phyloP scores from a whole-genome alignment of 225 moss, liverwort and hornwort genomes.

The Neckera pumila region DNA sequence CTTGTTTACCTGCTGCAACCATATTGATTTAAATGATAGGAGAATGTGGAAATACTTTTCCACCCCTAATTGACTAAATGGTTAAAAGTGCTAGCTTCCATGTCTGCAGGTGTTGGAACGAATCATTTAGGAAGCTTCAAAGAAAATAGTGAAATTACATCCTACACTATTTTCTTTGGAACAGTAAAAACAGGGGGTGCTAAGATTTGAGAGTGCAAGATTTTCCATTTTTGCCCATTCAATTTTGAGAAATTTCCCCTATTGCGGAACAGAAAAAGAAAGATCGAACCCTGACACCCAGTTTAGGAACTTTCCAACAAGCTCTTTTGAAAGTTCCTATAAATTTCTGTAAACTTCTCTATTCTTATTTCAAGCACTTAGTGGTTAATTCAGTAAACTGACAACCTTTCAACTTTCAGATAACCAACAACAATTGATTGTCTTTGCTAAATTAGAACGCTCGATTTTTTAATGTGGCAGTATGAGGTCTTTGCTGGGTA shows the following conservation, averaged over 20 bases:
- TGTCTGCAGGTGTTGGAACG: background rate
- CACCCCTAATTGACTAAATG: background rate
- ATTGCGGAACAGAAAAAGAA: background rate
- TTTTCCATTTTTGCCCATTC: background rate
- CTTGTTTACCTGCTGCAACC: background rate
- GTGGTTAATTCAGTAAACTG: background rate
- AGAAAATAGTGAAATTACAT: background rate
- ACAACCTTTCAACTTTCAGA: background rate
- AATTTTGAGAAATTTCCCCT: background rate
- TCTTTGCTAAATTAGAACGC: background rate
- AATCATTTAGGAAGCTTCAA: background rate
- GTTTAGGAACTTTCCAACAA: background rate
- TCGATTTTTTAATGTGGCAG: conserved; percentile 13
- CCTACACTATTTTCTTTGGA: background rate
- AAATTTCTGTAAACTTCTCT: background rate
- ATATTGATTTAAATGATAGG: background rate
- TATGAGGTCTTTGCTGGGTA: conserved; percentile 58
- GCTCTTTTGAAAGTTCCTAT: background rate
- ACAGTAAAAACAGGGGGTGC: background rate
- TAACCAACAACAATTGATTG: background rate
- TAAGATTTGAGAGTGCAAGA: background rate
- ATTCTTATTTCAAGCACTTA: background rate
- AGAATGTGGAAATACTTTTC: background rate
- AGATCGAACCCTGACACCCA: background rate
- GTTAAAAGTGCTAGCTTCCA: background rate